Evolutionary conservation across 495 filamentous ascomycete species (phyloP).

Genomic region (Aspergillus indologenus): DNA sequence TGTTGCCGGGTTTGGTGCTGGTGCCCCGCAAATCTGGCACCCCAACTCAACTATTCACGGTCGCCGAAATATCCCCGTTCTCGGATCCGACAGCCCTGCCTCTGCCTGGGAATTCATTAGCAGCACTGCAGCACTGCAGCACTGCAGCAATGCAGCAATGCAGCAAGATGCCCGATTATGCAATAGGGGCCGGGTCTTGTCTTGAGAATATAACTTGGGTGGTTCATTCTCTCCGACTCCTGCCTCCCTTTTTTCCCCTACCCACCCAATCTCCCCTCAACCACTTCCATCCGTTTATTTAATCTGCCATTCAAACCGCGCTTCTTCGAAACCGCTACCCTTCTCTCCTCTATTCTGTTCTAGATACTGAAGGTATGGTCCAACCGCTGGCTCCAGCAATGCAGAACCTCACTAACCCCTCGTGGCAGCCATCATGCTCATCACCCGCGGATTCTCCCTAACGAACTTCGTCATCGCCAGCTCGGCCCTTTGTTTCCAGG

Average conservation of each 20-base stretch:
- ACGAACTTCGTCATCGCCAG: constrained; percentile 60
- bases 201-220: too few relatives aligned
- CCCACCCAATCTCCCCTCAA: neutral
- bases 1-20: too few relatives aligned
- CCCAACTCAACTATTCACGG: too few relatives aligned
- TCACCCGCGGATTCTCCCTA: constrained; percentile 56
- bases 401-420: neutral
- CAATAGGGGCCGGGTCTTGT: too few relatives aligned
- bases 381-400: neutral
- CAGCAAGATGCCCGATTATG: too few relatives aligned
- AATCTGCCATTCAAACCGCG: neutral
- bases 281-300: neutral
- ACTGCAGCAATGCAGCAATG: too few relatives aligned
- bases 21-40: neutral
- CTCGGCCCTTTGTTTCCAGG: constrained; percentile 61
- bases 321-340: too few relatives aligned
- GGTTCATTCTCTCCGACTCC: neutral
- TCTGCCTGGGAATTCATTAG: too few relatives aligned
- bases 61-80: constrained; percentile 4
- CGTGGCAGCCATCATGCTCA: constrained; percentile 37
- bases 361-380: neutral
- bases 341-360: neutral
- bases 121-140: too few relatives aligned
- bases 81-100: constrained; percentile 1
- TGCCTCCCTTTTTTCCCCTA: neutral